A percentile compares a stretch with the other conserved stretches of the same genome.
phyloP scores from a whole-genome alignment of 306 rosid species.

The Prunus davidiana region DNA sequence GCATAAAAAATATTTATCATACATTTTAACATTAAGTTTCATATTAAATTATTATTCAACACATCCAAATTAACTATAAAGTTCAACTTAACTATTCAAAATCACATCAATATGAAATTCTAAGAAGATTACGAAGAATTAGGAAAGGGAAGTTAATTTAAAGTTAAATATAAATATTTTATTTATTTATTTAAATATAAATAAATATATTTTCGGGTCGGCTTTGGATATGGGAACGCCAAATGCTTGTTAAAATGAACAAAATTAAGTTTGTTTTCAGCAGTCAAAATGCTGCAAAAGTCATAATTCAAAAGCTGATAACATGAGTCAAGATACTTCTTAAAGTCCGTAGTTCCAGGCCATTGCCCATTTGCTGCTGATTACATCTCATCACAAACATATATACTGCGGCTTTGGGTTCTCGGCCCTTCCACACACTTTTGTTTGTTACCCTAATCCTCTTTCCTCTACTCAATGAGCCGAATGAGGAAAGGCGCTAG shows the following conservation, averaged over 20 bases:
- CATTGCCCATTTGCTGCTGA: slow-evolving; percentile 15
- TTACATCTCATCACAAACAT: slow-evolving; percentile 21
- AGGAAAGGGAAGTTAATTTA: no score
- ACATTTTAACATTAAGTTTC: no score
- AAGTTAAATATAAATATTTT: no score
- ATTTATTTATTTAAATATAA: no score
- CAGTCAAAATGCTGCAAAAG: not conserved
- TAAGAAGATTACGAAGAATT: no score
- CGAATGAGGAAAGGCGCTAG: slow-evolving; percentile 33
- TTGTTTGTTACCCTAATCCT: slow-evolving; percentile 9
- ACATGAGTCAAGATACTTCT: slow-evolving; percentile 10
- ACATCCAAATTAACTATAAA: no score
- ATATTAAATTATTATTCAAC: no score
- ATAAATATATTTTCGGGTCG: no score
- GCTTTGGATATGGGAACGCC: not conserved
- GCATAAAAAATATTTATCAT: no score
- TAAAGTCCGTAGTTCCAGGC: slow-evolving; percentile 17
- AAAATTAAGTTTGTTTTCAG: not conserved
- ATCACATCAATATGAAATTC: no score
- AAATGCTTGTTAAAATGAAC: not conserved
- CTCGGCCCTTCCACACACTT: not conserved
- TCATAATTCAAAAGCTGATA: slow-evolving; percentile 4
- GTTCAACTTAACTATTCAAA: no score
- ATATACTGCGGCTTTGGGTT: slow-evolving; percentile 30
- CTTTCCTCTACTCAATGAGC: slow-evolving; percentile 53